Conservation (phyloP, 2,329 filamentous ascomycete genomes). For the Fusarium avenaceum region DNA sequence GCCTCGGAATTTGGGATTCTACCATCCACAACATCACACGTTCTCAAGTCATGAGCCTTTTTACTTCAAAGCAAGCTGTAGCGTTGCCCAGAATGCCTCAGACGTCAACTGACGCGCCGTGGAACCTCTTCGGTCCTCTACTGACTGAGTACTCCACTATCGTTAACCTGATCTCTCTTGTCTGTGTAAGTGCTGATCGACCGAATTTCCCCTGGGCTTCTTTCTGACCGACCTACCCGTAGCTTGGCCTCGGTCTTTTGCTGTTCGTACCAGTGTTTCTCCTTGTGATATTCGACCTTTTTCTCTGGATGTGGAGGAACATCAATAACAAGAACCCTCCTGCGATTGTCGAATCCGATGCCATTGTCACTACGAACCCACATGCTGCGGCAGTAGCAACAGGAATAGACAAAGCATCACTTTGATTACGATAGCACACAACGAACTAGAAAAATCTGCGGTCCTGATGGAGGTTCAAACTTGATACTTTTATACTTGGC, state of each 20-base stretch:
- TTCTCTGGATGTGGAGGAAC: constrained; percentile 67
- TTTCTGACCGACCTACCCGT: constrained; percentile 32
- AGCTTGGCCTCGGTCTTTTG: constrained; percentile 62
- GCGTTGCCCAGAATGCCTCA: constrained; percentile 47
- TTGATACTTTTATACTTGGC: constrained; percentile 40
- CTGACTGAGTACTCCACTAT: constrained; percentile 51
- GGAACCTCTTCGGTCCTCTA: constrained; percentile 46
- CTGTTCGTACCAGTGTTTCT: constrained; percentile 62
- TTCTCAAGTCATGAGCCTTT: constrained; percentile 45
- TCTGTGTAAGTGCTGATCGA: constrained; percentile 53
- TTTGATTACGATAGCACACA: constrained; percentile 28
- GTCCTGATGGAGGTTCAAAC: constrained; percentile 7
- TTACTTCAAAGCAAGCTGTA: constrained; percentile 34
- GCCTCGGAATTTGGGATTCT: constrained; percentile 45
- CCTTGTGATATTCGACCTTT: constrained; percentile 65
- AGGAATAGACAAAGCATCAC: constrained; percentile 42
- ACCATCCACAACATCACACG: constrained; percentile 41
- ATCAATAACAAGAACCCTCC: constrained; percentile 43
- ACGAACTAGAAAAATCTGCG: constrained; percentile 11
- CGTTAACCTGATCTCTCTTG: constrained; percentile 55
- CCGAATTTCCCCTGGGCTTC: constrained; percentile 13
- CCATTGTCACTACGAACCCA: constrained; percentile 35
- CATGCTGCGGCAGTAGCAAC: constrained; percentile 44
- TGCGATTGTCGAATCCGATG: constrained; percentile 32
- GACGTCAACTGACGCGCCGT: constrained; percentile 42